Percentiles rank a stretch among this genome's conserved stretches.
phyloP scores from a whole-genome alignment of 257 asterid genomes.

The Solanum sitiens region DNA sequence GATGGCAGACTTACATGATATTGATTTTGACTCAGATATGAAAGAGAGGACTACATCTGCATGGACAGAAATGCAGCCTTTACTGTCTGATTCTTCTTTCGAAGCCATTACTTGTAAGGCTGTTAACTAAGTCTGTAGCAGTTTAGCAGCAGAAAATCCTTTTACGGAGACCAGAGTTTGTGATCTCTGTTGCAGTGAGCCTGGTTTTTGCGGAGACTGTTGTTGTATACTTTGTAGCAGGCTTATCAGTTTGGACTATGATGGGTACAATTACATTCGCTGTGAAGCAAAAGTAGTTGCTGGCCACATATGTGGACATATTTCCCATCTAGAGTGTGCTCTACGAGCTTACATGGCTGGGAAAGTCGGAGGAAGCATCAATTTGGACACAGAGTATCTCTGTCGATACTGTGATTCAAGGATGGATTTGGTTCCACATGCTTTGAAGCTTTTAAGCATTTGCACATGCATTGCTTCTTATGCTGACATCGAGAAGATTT shows the following conservation, averaged over 20 bases:
- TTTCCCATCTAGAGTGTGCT: too few species aligned
- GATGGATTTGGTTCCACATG: too few species aligned
- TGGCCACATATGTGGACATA: too few species aligned
- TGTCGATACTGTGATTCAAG: too few species aligned
- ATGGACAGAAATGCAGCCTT: background rate
- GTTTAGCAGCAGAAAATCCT: constrained; percentile 30
- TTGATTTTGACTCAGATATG: background rate
- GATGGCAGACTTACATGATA: background rate
- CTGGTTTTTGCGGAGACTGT: constrained; percentile 66
- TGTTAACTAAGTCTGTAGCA: constrained; percentile 42
- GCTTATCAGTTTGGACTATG: constrained; percentile 19
- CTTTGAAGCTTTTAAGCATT: too few species aligned
- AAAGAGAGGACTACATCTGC: constrained; percentile 5
- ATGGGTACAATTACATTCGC: constrained; percentile 16
- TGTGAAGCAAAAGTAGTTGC: too few species aligned
- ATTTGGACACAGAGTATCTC: too few species aligned
- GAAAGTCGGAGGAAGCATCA: too few species aligned
- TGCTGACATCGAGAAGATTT: too few species aligned
- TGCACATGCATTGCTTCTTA: too few species aligned
- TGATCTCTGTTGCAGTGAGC: constrained; percentile 63
- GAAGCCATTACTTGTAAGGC: constrained; percentile 39
- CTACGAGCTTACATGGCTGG: too few species aligned
- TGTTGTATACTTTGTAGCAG: constrained; percentile 71
- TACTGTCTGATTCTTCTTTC: constrained; percentile 1
- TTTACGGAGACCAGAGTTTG: constrained; percentile 34